Evolutionary conservation across 768 basidiomycete species (phyloP), one percentile per base, ranked within the genome.

Genomic region (Mycena galopus): DNA sequence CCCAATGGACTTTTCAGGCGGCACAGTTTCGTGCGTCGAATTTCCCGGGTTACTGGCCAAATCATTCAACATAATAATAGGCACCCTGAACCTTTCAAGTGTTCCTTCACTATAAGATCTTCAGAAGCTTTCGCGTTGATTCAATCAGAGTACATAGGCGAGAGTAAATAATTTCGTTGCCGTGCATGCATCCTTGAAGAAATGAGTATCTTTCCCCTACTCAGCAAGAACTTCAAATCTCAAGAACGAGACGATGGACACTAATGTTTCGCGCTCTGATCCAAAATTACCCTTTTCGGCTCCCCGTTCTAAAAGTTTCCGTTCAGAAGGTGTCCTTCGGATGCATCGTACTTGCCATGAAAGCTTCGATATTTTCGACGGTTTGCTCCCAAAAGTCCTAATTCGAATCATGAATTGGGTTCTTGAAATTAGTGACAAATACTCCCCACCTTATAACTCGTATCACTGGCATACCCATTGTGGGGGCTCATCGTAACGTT

Each of bases 401-500:
- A n/a, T 8, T 69, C 27, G 7, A 32, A 19, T 8, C 6, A 9
- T 9, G 32, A 30, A 19, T 32, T 32, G 17, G 32, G 16, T 30
- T 16, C 30, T 56, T 32, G 11, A n/a, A 51, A n/a, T 53, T 17
- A 30, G 6, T 27, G 27, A 17, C 11, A 9, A 8, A 19, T 9
- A 11, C 29, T 29, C 27, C 83, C 71, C 75, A 88, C 89, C 78
- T 85, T 81, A 75, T 90, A 91, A 67, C 83, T 88, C 8, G 82
- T 79, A 59, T 89, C 88, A 58, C 83, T 86, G 11, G 88, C 83
- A 78, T 90, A 90, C n/a, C 86, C 91, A 68, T 84, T 87, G 75
- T 92, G 92, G 1, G 91, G 91, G n/a, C 84, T 87, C 37, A 92
- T 80, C 1, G 89, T 89, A 6, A 90, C 88, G 70, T 90, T 90